Conservation (phyloP, 805 yeast genomes). For the Groenewaldozyma salmanticensis region DNA sequence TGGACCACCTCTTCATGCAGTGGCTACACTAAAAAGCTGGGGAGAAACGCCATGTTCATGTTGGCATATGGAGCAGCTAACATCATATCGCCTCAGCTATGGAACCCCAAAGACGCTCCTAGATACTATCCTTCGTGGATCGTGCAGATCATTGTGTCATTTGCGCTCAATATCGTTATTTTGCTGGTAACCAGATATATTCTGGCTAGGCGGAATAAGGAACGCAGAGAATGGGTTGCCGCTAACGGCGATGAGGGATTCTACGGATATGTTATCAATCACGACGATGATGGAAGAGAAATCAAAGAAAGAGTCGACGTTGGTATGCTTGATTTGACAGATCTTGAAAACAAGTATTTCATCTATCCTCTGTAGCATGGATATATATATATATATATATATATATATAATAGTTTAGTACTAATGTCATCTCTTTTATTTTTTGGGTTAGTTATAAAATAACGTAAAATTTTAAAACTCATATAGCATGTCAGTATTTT, state of each 20-base stretch:
- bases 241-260: not conserved
- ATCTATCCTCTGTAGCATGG: slow-evolving; percentile 45
- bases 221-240: slow-evolving; percentile 1
- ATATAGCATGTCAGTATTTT: no score
- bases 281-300: slow-evolving; percentile 7
- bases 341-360: slow-evolving; percentile 40
- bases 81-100: slow-evolving; percentile 44
- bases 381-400: no score
- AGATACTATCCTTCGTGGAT: slow-evolving; percentile 37
- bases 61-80: slow-evolving; percentile 43
- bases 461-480: no score
- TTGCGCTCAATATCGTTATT: slow-evolving; percentile 32
- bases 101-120: slow-evolving; percentile 35
- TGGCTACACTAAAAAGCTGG: slow-evolving; percentile 44
- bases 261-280: slow-evolving; percentile 1
- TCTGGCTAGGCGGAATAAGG: slow-evolving; percentile 29
- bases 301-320: slow-evolving; percentile 26
- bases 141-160: slow-evolving; percentile 35
- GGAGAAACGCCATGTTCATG: slow-evolving; percentile 35
- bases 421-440: no score
- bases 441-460: no score
- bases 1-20: slow-evolving; percentile 38
- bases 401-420: no score
- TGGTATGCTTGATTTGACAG: slow-evolving; percentile 45
- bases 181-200: slow-evolving; percentile 37